A percentile compares a stretch with the other conserved stretches of the same genome.
Conservation (phyloP, 208 protist species). For the Phytomonas sp. region DNA sequence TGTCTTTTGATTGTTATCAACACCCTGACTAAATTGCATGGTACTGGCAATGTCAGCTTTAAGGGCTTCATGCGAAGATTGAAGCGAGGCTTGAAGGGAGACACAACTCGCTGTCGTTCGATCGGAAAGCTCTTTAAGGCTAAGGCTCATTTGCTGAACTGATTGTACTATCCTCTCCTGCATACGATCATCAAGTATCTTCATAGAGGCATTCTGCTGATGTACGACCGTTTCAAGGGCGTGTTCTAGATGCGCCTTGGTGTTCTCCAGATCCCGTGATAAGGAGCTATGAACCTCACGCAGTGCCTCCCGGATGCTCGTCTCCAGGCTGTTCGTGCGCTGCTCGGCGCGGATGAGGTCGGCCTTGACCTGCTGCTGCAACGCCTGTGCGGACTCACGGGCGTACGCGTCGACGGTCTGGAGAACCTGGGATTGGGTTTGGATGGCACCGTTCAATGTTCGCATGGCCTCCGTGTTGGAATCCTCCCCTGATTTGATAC, state of each 20-base stretch:
- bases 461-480: slow-evolving; percentile 40
- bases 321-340: slow-evolving; percentile 46
- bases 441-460: slow-evolving; percentile 35
- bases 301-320: slow-evolving; percentile 38
- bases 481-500: slow-evolving; percentile 35
- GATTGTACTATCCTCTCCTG: slow-evolving; percentile 31
- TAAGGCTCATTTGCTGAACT: slow-evolving; percentile 4
- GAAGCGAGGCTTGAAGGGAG: slow-evolving; percentile 22
- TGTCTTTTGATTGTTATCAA: slow-evolving; percentile 36
- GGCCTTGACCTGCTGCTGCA: slow-evolving; percentile 46
- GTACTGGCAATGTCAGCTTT: slow-evolving; percentile 46
- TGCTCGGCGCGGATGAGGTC: slow-evolving; percentile 33
- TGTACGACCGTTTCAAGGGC: slow-evolving; percentile 27
- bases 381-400: slow-evolving; percentile 31
- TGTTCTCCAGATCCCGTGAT: slow-evolving; percentile 31
- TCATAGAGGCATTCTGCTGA: slow-evolving; percentile 26
- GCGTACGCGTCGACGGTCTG: slow-evolving; percentile 46
- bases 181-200: slow-evolving; percentile 49
- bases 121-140: not conserved
- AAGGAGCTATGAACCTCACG: slow-evolving; percentile 46
- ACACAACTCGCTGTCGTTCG: not conserved
- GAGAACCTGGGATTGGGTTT: slow-evolving; percentile 24
- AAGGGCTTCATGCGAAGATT: slow-evolving; percentile 38
- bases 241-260: slow-evolving; percentile 18
- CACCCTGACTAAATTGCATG: slow-evolving; percentile 47